Evolutionary conservation across 176 grass and related monocot genomes (phyloP).

Genomic region (Aegilops sharonensis): DNA sequence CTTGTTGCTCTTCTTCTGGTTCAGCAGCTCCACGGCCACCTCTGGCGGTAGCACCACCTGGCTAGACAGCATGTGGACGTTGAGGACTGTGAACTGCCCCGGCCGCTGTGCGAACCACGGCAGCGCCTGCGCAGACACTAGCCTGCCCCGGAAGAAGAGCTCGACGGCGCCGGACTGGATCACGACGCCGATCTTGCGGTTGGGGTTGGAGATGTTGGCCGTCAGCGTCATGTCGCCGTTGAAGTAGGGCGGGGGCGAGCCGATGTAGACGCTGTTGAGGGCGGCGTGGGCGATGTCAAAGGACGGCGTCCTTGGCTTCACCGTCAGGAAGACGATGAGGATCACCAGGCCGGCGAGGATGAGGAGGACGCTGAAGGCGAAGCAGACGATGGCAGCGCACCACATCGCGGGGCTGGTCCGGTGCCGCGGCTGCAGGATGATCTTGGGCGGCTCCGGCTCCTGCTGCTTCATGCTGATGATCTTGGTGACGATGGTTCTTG

Average conservation of each 20-base stretch:
- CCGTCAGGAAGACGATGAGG: slow-evolving; percentile 64
- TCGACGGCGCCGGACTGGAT: slow-evolving; percentile 60
- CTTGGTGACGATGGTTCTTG: slow-evolving; percentile 24
- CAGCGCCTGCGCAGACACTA: slow-evolving; percentile 60
- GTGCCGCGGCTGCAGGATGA: slow-evolving; percentile 47
- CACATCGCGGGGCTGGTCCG: slow-evolving; percentile 66
- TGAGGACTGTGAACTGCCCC: slow-evolving; percentile 50
- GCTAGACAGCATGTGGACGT: slow-evolving; percentile 81
- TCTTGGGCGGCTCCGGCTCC: slow-evolving; percentile 16
- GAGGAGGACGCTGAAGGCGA: slow-evolving; percentile 76
- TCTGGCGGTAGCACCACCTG: slow-evolving; percentile 67
- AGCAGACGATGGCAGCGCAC: slow-evolving; percentile 72
- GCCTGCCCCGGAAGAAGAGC: slow-evolving; percentile 69
- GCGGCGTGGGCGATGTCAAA: slow-evolving; percentile 61
- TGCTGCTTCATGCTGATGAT: slow-evolving; percentile 38
- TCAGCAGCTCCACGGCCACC: slow-evolving; percentile 52
- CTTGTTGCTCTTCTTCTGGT: slow-evolving; percentile 75
- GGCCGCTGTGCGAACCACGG: slow-evolving; percentile 58
- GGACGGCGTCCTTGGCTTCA: slow-evolving; percentile 63
- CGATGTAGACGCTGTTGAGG: slow-evolving; percentile 77
- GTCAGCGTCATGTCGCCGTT: slow-evolving; percentile 75
- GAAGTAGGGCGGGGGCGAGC: slow-evolving; percentile 53
- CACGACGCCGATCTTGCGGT: slow-evolving; percentile 61
- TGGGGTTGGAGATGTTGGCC: slow-evolving; percentile 90
- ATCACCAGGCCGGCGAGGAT: slow-evolving; percentile 67